Base-by-base conservation (phyloP, 164 flowering plant species). In the Annona squamosa region DNA sequence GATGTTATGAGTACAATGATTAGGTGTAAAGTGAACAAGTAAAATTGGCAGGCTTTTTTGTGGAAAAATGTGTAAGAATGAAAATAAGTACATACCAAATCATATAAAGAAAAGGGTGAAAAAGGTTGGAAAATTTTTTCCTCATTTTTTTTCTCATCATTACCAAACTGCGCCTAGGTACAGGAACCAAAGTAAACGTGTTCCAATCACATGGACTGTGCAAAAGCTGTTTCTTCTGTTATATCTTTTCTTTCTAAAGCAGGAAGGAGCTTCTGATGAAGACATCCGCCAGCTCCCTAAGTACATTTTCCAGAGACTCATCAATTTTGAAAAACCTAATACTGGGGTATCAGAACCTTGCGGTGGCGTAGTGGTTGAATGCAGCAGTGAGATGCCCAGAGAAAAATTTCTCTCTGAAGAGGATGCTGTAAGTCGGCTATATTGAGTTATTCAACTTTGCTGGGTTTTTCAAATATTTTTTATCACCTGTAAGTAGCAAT, bases 181-280 rank as follows among this genome's bases (percentile, higher is more conserved):
- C 37, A 26, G 37, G 37, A 26, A 26, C 37, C 1, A 26, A 26
- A 26, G 37, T 26, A 26, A 26, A 26, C 37, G 1, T 26, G 37
- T 26, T 26, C 37, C 37, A 26, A 26, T 26, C 37, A 26, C 37
- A 26, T 26, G 37, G 37, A 26, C 37, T 26, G 37, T 26, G 37
- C 37, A 26, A 26, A 26, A 26, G 37, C 37, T 26, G 37, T 26
- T 26, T 26, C 37, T 43, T 66, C 46, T 12, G 16, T 48, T 48
- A 13, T 70, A 4, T 3, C 13, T 6, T 63, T 70, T 48, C 41
- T 59, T 69, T 18, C 74, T 68, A 52, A 75, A 73, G 73, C 86
- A 91, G 97, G 90, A 87, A 79, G 97, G 97, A 69, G 97, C 97
- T 63, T 78, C 90, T 68, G 82, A 84, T 72, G 94, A 91, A 72